These are phyloP conservation scores for Davidsoniella eucalypti DNA, from an alignment of 2,329 filamentous ascomycete species.

Conservation along the genomic window DNA sequence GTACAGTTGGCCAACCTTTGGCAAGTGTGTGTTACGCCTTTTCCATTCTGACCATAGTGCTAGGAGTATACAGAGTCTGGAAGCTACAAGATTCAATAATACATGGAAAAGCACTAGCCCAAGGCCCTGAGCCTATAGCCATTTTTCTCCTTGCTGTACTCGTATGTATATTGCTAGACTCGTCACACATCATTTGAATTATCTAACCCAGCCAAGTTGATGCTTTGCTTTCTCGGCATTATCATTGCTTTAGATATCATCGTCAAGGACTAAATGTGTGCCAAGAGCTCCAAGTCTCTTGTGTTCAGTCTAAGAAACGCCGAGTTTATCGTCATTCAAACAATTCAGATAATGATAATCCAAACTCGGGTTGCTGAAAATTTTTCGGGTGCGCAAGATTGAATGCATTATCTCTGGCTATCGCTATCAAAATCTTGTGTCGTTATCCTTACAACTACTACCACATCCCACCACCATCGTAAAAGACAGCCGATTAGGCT, in stretches of 20 bases:
- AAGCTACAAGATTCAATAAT: constrained; percentile 19
- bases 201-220: not conserved
- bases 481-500: no score
- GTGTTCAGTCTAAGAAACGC: no score
- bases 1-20: constrained; percentile 43
- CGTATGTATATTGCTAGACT: not conserved
- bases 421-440: no score
- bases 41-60: constrained; percentile 22
- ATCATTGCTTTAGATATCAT: constrained; percentile 4
- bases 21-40: constrained; percentile 25
- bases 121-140: constrained; percentile 15
- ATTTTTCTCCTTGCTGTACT: constrained; percentile 1
- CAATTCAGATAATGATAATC: no score
- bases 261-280: not conserved
- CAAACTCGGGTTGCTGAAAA: no score
- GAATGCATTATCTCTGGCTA: no score
- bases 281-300: no score
- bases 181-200: not conserved
- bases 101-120: constrained; percentile 18
- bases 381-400: no score
- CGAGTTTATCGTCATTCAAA: no score
- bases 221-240: not conserved
- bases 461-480: no score
- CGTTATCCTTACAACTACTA: no score
- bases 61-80: constrained; percentile 20